Evolutionary conservation across 176 grass and related monocot species (phyloP), one percentile per base, ranked within the genome.

Genomic region (Avena insularis): DNA sequence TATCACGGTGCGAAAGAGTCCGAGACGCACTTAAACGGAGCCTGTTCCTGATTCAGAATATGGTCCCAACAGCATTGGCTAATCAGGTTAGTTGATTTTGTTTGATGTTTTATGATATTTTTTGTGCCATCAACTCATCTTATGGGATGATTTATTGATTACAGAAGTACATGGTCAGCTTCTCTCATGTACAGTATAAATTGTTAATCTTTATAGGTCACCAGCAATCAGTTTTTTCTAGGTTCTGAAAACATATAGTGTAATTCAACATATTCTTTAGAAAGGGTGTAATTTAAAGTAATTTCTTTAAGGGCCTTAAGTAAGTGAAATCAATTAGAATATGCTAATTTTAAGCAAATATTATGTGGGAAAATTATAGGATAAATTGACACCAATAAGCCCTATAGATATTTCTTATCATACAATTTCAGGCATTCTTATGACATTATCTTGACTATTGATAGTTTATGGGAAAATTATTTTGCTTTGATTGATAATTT

Each of bases 41-140:
- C 74, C 90, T 97, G 55, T 95, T 90, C 86, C 87, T 73, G 56
- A 90, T 97, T 90, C 92, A 97, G 84, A 94, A 90, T 82, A 86
- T 97, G 91, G 95, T 97, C 72, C 92, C 88, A 74, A 79, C 85
- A 57, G 19, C 83, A 72, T 71, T 97, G 50, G 92, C 89, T 74
- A 71, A 83, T 84, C 90, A 97, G 92, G 95, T 97, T 89, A 84
- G 75, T 89, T 86, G 6, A 87, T 73, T 74, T 87, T 1, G 9
- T 80, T 80, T 78, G 29, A 20, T 82, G 13, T 77, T 82, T 78
- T 69, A 78, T 21, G 71, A 45, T 62, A 31, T 55, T 43, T 64
- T 33, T 81, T 47, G 19, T 59, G 21, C 20, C 20, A 49, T 63
- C 5, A 65, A 79, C 78, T 69, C 68, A 75, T 16, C 43, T 49